Conservation (phyloP, 306 rosid species). For the Inga leiocalycina region DNA sequence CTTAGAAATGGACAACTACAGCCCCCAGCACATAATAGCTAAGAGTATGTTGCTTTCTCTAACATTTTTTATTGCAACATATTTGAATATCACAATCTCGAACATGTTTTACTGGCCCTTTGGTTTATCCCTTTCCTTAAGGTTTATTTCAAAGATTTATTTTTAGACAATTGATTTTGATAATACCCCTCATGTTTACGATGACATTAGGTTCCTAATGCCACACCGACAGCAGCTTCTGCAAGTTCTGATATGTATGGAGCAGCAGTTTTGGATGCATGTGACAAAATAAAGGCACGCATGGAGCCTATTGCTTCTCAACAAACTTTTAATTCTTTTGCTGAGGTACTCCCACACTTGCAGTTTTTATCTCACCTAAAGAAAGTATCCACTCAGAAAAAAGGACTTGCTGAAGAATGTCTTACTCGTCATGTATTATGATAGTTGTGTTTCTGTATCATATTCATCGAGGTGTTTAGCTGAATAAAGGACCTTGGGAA, state of each 20-base stretch:
- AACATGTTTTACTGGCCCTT: conserved; percentile 5
- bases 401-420: conserved; percentile 17
- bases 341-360: conserved; percentile 53
- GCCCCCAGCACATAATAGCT: conserved; percentile 10
- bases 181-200: conserved; percentile 35
- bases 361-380: conserved; percentile 20
- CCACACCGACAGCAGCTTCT: conserved; percentile 97
- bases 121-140: conserved; percentile 4
- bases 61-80: background rate
- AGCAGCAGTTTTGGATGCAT: conserved; percentile 94
- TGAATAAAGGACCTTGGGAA: background rate
- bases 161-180: conserved; percentile 19
- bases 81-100: conserved; percentile 14
- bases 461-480: background rate
- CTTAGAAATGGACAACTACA: conserved; percentile 22
- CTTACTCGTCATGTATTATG: conserved; percentile 20
- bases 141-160: conserved; percentile 4
- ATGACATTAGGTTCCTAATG: conserved; percentile 76
- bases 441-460: conserved; percentile 15
- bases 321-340: conserved; percentile 65
- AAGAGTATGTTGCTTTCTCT: conserved; percentile 7
- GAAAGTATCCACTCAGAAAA: conserved; percentile 20
- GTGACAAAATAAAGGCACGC: conserved; percentile 82
- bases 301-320: conserved; percentile 83
- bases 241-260: conserved; percentile 98